A percentile compares a stretch with the other conserved stretches of the same genome.
phyloP scores from a whole-genome alignment of 805 yeast genomes.

The Metschnikowia drakensbergensis region DNA sequence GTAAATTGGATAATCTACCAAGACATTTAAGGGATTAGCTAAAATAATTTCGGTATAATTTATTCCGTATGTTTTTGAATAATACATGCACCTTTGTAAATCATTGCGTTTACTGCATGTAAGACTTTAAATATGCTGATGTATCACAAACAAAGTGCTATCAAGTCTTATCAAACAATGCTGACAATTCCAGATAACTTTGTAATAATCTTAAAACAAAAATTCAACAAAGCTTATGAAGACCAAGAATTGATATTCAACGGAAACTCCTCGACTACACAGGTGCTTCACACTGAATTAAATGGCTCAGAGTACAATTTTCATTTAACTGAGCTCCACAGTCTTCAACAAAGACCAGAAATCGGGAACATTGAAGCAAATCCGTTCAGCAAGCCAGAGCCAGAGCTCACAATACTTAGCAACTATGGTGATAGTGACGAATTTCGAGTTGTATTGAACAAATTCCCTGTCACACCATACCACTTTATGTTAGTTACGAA shows the following conservation, averaged over 20 bases:
- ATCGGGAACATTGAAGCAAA: constrained; percentile 43
- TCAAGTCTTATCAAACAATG: not conserved
- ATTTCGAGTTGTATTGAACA: constrained; percentile 67
- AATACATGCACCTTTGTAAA: not conserved
- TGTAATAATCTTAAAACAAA: constrained; percentile 28
- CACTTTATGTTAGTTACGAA: constrained; percentile 81
- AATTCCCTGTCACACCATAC: constrained; percentile 76
- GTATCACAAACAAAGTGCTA: not conserved
- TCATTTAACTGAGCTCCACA: constrained; percentile 30
- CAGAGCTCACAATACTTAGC: constrained; percentile 59
- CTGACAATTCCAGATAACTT: constrained; percentile 37
- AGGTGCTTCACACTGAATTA: constrained; percentile 7
- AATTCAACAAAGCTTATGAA: constrained; percentile 47
- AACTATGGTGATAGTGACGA: constrained; percentile 50
- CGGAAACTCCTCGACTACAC: constrained; percentile 40
- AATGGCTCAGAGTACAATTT: constrained; percentile 17
- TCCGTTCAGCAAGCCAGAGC: constrained; percentile 82
- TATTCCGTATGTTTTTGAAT: not conserved
- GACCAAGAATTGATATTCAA: constrained; percentile 48
- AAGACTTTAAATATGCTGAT: not conserved
- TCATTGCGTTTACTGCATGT: not conserved
- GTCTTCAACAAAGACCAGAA: constrained; percentile 39
- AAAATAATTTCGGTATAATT: not conserved
- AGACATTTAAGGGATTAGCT: constrained; percentile 11
- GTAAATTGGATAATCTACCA: constrained; percentile 47